Conservation (phyloP, 2,329 filamentous ascomycete species). For the Pseudocercospora ulei region DNA sequence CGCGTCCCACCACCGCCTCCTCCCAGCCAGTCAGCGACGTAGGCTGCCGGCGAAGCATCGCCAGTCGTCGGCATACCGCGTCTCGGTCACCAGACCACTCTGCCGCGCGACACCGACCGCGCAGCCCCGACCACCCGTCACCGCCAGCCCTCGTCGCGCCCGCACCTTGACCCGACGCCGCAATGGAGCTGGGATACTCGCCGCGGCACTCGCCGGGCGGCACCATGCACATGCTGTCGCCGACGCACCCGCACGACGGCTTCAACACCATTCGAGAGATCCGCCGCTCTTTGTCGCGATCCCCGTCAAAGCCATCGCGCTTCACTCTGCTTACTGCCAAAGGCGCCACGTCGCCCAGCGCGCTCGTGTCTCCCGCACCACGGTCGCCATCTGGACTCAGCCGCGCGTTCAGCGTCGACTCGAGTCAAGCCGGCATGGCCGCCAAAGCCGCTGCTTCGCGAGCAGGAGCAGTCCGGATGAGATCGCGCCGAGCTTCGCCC, state of each 20-base stretch:
- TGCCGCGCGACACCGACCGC: constrained; percentile 8
- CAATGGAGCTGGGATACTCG: constrained; percentile 45
- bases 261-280: constrained; percentile 72
- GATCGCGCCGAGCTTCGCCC: constrained; percentile 61
- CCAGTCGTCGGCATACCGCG: constrained; percentile 6
- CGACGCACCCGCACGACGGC: constrained; percentile 57
- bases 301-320: constrained; percentile 69
- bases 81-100: constrained; percentile 11
- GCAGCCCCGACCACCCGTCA: constrained; percentile 4
- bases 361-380: constrained; percentile 30
- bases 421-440: constrained; percentile 35
- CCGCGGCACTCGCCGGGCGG: constrained; percentile 52
- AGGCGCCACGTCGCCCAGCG: constrained; percentile 36
- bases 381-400: constrained; percentile 38
- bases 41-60: constrained; percentile 13
- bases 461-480: constrained; percentile 28
- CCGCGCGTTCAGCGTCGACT: constrained; percentile 40
- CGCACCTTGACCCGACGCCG: constrained; percentile 4
- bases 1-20: constrained; percentile 4
- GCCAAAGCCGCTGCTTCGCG: constrained; percentile 38
- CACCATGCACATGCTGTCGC: constrained; percentile 77
- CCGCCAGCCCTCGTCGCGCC: constrained; percentile 3
- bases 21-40: constrained; percentile 8
- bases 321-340: constrained; percentile 54
- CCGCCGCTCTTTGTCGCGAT: constrained; percentile 78